These are phyloP conservation scores for Sugiyamaella paludigena DNA, from an alignment of 1,139 yeast species.

Conservation along the genomic window DNA sequence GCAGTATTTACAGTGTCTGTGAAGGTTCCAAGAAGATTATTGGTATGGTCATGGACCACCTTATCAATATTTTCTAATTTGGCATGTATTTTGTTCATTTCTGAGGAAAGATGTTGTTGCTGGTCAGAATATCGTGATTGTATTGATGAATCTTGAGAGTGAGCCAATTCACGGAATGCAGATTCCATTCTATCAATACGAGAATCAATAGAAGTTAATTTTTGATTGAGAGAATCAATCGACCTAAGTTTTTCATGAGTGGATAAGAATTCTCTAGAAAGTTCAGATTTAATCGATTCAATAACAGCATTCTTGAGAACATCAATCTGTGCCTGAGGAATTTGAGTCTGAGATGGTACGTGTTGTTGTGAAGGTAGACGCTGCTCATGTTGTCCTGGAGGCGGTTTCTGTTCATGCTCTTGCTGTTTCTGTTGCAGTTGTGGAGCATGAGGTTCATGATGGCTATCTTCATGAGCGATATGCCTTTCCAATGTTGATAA, in stretches of 20 bases:
- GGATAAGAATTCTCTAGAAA: conserved; percentile 7
- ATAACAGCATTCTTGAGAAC: conserved; percentile 12
- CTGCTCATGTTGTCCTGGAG: conserved; percentile 1
- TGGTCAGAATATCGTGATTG: conserved; percentile 17
- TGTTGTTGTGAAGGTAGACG: background rate
- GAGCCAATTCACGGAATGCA: conserved; percentile 14
- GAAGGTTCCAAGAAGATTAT: conserved; percentile 29
- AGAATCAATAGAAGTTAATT: conserved; percentile 12
- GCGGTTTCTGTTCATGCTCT: background rate
- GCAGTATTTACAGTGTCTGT: conserved; percentile 33
- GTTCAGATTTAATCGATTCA: conserved; percentile 5
- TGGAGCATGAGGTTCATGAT: conserved; percentile 1
- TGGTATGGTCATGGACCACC: conserved; percentile 31
- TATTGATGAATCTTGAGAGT: conserved; percentile 7
- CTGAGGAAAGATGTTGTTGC: conserved; percentile 21
- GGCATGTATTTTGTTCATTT: conserved; percentile 24
- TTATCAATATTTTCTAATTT: conserved; percentile 26
- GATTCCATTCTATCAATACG: conserved; percentile 20
- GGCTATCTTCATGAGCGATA: conserved; percentile 8
- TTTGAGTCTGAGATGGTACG: background rate
- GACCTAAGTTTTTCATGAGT: conserved; percentile 12
- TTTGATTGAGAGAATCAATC: conserved; percentile 4
- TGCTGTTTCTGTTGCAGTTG: conserved; percentile 14
- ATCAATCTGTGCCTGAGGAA: conserved; percentile 18
- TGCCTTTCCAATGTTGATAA: conserved; percentile 13